Percentiles rank a stretch among this genome's conserved stretches.
Conservation (phyloP, 768 basidiomycete species). For the Tricholoma bakamatsutake region DNA sequence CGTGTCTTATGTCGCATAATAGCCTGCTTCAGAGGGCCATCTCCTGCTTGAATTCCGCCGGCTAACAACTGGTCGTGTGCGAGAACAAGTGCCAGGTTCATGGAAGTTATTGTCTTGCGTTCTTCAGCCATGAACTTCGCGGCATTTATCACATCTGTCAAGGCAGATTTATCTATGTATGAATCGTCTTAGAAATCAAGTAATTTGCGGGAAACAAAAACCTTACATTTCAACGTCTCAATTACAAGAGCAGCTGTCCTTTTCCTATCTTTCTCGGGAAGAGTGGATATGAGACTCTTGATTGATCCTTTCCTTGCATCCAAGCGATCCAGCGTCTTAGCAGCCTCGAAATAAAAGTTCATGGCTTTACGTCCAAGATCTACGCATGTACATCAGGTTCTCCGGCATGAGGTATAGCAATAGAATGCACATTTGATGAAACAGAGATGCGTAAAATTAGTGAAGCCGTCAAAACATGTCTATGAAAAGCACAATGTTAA, state of each 20-base stretch:
- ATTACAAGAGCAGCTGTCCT: conserved; percentile 84
- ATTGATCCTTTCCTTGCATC: conserved; percentile 91
- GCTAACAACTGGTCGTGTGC: conserved; percentile 87
- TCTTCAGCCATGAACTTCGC: conserved; percentile 71
- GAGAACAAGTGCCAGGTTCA: conserved; percentile 76
- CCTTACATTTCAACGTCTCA: conserved; percentile 91
- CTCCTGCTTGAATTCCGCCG: conserved; percentile 82
- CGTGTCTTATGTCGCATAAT: conserved; percentile 86
- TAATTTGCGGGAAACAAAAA: neutral
- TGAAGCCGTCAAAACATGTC: neutral
- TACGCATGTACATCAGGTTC: conserved; percentile 19
- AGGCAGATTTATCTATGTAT: conserved; percentile 65
- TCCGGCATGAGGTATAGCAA: conserved; percentile 9
- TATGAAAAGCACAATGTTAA: conserved; percentile 1
- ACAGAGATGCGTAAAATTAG: conserved; percentile 4
- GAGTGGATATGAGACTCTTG: conserved; percentile 70
- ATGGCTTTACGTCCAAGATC: conserved; percentile 42
- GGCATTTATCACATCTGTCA: conserved; percentile 62
- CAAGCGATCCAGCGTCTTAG: conserved; percentile 75
- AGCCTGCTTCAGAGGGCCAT: conserved; percentile 87
- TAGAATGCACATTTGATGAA: conserved; percentile 14
- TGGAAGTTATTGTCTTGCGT: conserved; percentile 66
- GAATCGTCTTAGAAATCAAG: neutral
- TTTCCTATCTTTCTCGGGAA: conserved; percentile 71
- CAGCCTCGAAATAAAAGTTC: conserved; percentile 96